Conservation (phyloP, 1,284 basidiomycete genomes). For the Anthracocystis panici-leucophaei region DNA sequence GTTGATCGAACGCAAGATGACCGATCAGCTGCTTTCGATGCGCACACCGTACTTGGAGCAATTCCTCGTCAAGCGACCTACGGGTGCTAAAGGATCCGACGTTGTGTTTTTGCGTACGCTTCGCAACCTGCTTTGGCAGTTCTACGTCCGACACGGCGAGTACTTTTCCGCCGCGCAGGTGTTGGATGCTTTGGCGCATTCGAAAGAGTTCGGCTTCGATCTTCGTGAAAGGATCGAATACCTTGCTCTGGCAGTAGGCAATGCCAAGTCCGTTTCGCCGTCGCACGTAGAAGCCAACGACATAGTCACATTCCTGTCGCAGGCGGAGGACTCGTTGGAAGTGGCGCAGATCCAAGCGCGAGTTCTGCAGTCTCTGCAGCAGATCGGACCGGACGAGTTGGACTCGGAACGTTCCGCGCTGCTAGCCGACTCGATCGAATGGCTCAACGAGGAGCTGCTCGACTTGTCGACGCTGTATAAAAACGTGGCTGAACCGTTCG, state of each 20-base stretch:
- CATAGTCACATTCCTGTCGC: constrained; percentile 91
- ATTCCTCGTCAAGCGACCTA: constrained; percentile 85
- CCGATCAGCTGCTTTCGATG: constrained; percentile 81
- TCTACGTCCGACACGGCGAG: constrained; percentile 76
- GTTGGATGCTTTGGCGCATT: constrained; percentile 85
- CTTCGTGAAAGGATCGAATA: constrained; percentile 66
- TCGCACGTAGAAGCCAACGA: constrained; percentile 75
- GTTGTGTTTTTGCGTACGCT: constrained; percentile 69
- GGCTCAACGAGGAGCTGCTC: constrained; percentile 73
- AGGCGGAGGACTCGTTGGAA: constrained; percentile 94
- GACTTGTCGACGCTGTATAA: constrained; percentile 79
- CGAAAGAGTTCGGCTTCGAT: constrained; percentile 76
- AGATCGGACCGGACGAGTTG: constrained; percentile 51
- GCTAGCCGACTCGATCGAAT: constrained; percentile 43
- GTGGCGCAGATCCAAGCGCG: constrained; percentile 96
- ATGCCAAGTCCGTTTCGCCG: constrained; percentile 77
- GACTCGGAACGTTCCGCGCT: constrained; percentile 76
- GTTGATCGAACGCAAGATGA: constrained; percentile 82
- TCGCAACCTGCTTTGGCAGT: constrained; percentile 94
- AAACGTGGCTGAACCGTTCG: constrained; percentile 87
- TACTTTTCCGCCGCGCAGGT: constrained; percentile 92
- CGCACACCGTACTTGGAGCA: constrained; percentile 85
- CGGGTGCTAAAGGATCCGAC: constrained; percentile 70
- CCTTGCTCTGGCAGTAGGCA: constrained; percentile 82
- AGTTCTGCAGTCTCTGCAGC: constrained; percentile 71